Percentiles rank a stretch among this genome's conserved stretches.
Conservation (phyloP, 768 basidiomycete species). For the Atractiella rhizophila region DNA sequence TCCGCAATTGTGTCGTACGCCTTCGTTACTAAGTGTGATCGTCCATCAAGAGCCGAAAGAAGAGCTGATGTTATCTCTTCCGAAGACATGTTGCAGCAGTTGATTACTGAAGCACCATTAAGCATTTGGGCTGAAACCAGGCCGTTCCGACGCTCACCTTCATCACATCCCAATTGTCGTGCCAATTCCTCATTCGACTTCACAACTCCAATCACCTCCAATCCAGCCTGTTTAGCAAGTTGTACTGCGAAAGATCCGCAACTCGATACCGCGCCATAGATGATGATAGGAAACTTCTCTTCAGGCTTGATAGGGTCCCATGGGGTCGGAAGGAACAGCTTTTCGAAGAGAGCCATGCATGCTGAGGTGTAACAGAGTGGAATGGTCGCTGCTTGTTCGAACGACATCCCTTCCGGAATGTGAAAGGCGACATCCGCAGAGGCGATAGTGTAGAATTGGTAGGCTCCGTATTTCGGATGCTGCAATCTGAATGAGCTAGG, state of each 20-base stretch:
- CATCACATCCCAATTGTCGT: constrained; percentile 11
- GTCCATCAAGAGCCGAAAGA: no score
- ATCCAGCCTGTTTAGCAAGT: constrained; percentile 13
- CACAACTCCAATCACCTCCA: constrained; percentile 13
- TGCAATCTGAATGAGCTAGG: constrained; percentile 13
- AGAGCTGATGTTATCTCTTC: no score
- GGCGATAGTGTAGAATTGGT: constrained; percentile 5
- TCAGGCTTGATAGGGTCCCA: no score
- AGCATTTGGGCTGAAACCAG: no score
- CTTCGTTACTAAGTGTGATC: no score
- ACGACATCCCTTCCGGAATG: constrained; percentile 6
- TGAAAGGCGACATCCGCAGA: constrained; percentile 8
- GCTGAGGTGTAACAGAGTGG: constrained; percentile 16
- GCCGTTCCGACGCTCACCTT: no score
- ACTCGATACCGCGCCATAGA: constrained; percentile 11
- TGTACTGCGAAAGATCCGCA: constrained; percentile 16
- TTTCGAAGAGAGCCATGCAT: constrained; percentile 13
- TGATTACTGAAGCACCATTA: no score
- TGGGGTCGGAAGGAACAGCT: constrained; percentile 8
- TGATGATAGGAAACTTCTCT: no score
- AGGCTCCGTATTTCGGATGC: constrained; percentile 13
- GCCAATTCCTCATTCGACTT: constrained; percentile 6
- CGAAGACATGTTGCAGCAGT: no score
- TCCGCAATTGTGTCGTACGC: no score
- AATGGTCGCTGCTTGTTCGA: constrained; percentile 15